Evolutionary conservation across 495 filamentous ascomycete genomes (phyloP).

Genomic region (Thermochaetoides thermophila): DNA sequence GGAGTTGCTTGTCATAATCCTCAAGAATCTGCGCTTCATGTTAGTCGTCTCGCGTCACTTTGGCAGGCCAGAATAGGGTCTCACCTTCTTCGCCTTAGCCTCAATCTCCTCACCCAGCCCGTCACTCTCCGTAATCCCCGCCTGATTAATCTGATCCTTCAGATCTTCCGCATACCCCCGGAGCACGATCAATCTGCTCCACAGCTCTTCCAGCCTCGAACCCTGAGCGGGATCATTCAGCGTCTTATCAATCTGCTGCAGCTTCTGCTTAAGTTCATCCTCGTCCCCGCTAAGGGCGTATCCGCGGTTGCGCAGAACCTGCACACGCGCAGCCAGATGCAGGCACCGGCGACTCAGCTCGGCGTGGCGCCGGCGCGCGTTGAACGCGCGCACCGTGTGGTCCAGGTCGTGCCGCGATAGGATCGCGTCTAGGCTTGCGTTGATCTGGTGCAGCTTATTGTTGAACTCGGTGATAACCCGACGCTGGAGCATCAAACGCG

Average conservation of each 20-base stretch:
- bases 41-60: constrained; percentile 1
- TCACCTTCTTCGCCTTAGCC: constrained; percentile 73
- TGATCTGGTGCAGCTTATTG: constrained; percentile 79
- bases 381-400: constrained; percentile 62
- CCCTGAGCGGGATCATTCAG: constrained; percentile 73
- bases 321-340: constrained; percentile 75
- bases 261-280: constrained; percentile 77
- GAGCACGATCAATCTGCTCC: constrained; percentile 82
- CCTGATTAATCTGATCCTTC: constrained; percentile 62
- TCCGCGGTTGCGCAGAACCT: constrained; percentile 78
- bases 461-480: constrained; percentile 59
- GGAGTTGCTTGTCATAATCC: constrained; percentile 78
- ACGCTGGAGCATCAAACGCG: constrained; percentile 64
- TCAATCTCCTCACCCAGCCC: constrained; percentile 62
- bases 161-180: constrained; percentile 65
- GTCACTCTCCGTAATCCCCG: constrained; percentile 33
- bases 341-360: constrained; percentile 70
- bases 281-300: constrained; percentile 87
- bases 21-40: constrained; percentile 52
- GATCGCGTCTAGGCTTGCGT: constrained; percentile 61
- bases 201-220: constrained; percentile 84
- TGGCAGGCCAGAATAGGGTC: constrained; percentile 10
- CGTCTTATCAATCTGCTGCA: constrained; percentile 54
- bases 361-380: constrained; percentile 66
- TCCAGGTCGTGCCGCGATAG: constrained; percentile 71